Percentiles rank a stretch among this genome's conserved stretches.
phyloP scores from a whole-genome alignment of 352 stramenopile species.

The Pythium plurisporium region DNA sequence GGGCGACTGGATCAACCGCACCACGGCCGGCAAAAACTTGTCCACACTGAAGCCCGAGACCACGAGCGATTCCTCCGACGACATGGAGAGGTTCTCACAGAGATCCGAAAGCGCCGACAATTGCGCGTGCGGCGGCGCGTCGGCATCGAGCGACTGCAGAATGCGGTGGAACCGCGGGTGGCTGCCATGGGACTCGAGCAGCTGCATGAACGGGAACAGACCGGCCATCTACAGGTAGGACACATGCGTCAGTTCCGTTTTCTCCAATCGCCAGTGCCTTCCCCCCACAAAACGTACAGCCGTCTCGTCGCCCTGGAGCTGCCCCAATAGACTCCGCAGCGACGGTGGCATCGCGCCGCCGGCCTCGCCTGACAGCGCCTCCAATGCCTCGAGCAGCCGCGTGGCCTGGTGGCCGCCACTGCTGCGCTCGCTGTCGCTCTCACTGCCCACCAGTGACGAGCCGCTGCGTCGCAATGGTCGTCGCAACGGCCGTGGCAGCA shows the following conservation, averaged over 20 bases:
- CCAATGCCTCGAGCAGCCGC: slow-evolving; percentile 50
- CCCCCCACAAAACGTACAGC: slow-evolving; percentile 10
- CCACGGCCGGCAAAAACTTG: slow-evolving; percentile 42
- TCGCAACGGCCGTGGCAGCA: background rate
- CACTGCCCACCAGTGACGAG: background rate
- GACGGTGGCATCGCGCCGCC: slow-evolving; percentile 34
- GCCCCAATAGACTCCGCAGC: slow-evolving; percentile 29
- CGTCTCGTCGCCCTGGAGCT: slow-evolving; percentile 19
- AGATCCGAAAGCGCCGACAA: slow-evolving; percentile 52
- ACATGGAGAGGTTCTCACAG: slow-evolving; percentile 66
- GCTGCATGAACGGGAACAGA: slow-evolving; percentile 52
- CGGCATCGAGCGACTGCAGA: slow-evolving; percentile 31
- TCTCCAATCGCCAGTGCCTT: background rate
- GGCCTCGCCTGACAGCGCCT: slow-evolving; percentile 42
- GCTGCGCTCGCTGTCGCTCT: background rate
- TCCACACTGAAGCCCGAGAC: slow-evolving; percentile 66
- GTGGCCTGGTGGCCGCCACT: slow-evolving; percentile 11
- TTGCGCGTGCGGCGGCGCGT: slow-evolving; percentile 35
- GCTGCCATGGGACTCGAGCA: slow-evolving; percentile 29
- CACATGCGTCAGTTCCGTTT: background rate
- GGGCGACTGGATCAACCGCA: slow-evolving; percentile 35
- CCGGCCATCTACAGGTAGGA: slow-evolving; percentile 27
- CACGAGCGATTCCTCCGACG: slow-evolving; percentile 55
- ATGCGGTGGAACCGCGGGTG: slow-evolving; percentile 39
- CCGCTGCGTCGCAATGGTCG: slow-evolving; percentile 5